Conservation (phyloP, 1,139 yeast species). For the Spencermartinsiella ligniputridi region DNA sequence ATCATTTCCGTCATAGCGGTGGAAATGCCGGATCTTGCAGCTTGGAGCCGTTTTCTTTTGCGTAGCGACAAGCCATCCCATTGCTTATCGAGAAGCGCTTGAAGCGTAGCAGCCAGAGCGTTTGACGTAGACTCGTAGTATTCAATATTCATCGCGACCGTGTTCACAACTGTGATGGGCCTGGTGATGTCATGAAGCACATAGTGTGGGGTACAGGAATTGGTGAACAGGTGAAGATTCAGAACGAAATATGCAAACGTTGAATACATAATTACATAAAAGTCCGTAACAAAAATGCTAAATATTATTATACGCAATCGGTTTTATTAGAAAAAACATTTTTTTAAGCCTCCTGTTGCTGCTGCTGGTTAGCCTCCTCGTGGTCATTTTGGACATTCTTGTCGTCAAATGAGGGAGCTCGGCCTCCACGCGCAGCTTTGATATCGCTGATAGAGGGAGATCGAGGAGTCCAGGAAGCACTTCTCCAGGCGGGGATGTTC, state of each 20-base stretch:
- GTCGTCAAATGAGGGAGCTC: conserved; percentile 16
- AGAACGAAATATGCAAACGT: no score
- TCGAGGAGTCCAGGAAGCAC: conserved; percentile 20
- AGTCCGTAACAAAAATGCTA: no score
- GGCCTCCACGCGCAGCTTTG: conserved; percentile 15
- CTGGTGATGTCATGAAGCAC: no score
- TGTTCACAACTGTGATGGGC: no score
- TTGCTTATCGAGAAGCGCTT: conserved; percentile 22
- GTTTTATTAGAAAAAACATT: no score
- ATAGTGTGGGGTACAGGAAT: no score
- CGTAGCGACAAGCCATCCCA: conserved; percentile 23
- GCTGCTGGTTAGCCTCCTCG: conserved; percentile 4
- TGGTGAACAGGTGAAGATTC: no score
- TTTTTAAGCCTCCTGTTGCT: no score
- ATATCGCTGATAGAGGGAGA: conserved; percentile 18
- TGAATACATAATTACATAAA: no score
- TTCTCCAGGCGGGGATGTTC: conserved; percentile 31
- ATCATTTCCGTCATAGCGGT: conserved; percentile 16
- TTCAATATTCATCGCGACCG: not conserved
- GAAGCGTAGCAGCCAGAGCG: conserved; percentile 16
- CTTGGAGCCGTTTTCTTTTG: conserved; percentile 18
- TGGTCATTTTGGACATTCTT: conserved; percentile 10
- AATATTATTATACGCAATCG: no score
- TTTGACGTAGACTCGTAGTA: not conserved
- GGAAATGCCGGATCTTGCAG: conserved; percentile 21